phyloP scores from a whole-genome alignment of 352 stramenopile genomes.

The Phytopythium montanum region DNA sequence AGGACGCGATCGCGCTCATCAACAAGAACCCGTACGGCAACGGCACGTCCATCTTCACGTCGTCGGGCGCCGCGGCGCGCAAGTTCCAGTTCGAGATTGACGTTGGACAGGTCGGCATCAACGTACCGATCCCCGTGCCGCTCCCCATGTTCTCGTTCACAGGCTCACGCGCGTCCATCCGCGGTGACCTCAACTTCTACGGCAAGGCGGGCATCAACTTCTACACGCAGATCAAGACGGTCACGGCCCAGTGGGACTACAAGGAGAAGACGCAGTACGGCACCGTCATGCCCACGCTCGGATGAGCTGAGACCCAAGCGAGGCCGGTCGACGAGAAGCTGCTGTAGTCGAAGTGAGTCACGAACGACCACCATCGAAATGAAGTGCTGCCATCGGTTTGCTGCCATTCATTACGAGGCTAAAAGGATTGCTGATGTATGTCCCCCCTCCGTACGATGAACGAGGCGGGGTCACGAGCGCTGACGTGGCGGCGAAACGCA shows the following conservation, averaged over 20 bases:
- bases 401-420: no score
- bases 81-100: constrained; percentile 98
- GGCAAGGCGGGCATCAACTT: constrained; percentile 96
- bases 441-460: no score
- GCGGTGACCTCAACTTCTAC: constrained; percentile 97
- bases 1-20: constrained; percentile 95
- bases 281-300: constrained; percentile 91
- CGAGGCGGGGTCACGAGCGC: no score
- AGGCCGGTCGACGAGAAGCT: neutral
- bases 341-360: neutral
- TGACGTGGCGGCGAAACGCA: no score
- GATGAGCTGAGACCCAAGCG: constrained; percentile 23
- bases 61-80: constrained; percentile 88
- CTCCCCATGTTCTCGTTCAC: constrained; percentile 99
- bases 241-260: constrained; percentile 96
- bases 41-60: constrained; percentile 96
- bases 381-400: no score
- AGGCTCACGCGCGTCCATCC: constrained; percentile 91
- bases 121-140: constrained; percentile 97
- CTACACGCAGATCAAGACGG: constrained; percentile 98
- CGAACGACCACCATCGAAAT: neutral
- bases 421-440: no score
- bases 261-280: constrained; percentile 87
- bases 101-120: constrained; percentile 95
- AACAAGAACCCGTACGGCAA: constrained; percentile 98